Evolutionary conservation across 1,284 basidiomycete genomes (phyloP), one percentile per base, ranked within the genome.

Genomic region (Leccinum ponderosum): DNA sequence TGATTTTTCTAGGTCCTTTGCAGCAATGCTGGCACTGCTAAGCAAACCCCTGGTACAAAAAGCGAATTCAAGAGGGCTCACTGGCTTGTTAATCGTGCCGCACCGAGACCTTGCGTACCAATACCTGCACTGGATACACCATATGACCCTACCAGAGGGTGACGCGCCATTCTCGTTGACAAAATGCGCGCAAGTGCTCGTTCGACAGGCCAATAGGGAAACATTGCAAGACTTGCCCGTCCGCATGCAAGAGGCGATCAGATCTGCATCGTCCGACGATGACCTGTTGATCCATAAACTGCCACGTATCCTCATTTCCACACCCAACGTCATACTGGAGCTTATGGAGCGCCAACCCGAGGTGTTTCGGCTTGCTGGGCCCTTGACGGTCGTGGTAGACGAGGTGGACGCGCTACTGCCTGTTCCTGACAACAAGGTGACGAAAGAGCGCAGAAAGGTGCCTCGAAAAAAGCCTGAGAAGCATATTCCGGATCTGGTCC

Each of bases 101-200:
- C 91, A 93, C 69, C 80, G 84, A 35, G 90, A 91, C 68, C 77
- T 93, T 62, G 90, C 86, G 3, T 81, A 83, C 66, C 91, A 93
- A 72, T 80, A 86, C 55, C 73, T 81, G 54, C 78, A 85, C 58
- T 93, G 91, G 90, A 82, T 89, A 53, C 76, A 86, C 62, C 77
- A 79, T 55, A 80, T 90, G 61, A 74, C 81, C 42, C 65, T 71
- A 15, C 68, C 72, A 7, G 64, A 74, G 22, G 72, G 68, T 65
- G 69, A 70, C 9, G 56, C 61, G 11, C 58, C 71, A 17, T 69
- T 72, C 63, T 65, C 75, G 14, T 66, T 85, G 53, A 62, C 74
- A 5, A 77, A 78, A 3, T 73, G 87, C 37, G 83, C 78, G 1
- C 87, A 90, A 65, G 81, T 88, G n/a, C 73, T 91, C 25, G 80